phyloP scores from a whole-genome alignment of 306 rosid genomes.

The Cicer pinnatifidum region DNA sequence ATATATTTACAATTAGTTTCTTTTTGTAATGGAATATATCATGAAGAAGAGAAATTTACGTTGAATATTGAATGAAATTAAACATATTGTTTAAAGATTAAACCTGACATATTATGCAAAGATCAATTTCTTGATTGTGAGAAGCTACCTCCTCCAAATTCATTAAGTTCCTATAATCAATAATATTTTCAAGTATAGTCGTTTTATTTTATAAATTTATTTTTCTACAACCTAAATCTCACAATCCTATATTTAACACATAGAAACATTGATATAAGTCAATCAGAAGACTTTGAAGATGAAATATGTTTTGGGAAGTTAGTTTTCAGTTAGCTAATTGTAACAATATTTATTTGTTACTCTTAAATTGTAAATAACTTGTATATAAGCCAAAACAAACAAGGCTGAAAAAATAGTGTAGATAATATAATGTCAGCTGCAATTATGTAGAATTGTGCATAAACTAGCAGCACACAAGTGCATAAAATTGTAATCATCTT shows the following conservation, averaged over 20 bases:
- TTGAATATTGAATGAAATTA: not conserved
- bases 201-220: not conserved
- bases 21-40: not conserved
- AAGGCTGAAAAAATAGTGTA: too few relatives aligned
- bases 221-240: not conserved
- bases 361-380: too few relatives aligned
- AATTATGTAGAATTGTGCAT: too few relatives aligned
- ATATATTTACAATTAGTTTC: too few relatives aligned
- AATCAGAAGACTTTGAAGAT: too few relatives aligned
- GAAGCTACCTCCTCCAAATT: conserved; percentile 60
- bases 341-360: too few relatives aligned
- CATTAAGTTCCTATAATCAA: conserved; percentile 75
- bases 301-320: too few relatives aligned
- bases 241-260: not conserved
- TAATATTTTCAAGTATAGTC: conserved; percentile 18
- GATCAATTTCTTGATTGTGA: conserved; percentile 58
- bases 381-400: too few relatives aligned
- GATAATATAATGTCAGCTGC: too few relatives aligned
- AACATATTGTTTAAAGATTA: conserved; percentile 11
- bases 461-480: too few relatives aligned
- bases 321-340: too few relatives aligned
- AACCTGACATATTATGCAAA: conserved; percentile 95
- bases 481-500: too few relatives aligned
- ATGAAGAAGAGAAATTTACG: not conserved
- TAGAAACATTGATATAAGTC: not conserved